phyloP scores from a whole-genome alignment of 352 stramenopile species.

The Phytopythium oedochilum region DNA sequence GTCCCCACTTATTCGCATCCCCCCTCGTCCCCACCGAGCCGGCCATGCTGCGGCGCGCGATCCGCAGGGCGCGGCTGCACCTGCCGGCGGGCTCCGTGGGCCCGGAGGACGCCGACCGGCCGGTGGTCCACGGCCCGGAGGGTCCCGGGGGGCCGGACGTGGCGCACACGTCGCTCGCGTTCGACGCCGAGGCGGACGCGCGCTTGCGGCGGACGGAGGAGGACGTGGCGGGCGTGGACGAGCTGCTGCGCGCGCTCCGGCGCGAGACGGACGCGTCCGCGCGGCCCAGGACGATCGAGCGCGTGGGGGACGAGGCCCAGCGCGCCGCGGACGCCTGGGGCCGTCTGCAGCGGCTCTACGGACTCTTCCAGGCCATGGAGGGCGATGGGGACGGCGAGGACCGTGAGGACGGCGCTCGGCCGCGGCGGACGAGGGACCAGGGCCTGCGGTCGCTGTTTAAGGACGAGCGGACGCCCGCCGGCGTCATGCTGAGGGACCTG shows the following conservation, averaged over 20 bases:
- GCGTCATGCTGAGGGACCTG: constrained; percentile 50
- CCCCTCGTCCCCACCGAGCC: too few species aligned
- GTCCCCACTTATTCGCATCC: too few species aligned
- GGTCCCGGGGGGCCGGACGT: constrained; percentile 24
- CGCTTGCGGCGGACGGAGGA: constrained; percentile 19
- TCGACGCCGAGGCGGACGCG: constrained; percentile 22
- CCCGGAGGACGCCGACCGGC: constrained; percentile 40
- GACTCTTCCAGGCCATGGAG: constrained; percentile 44
- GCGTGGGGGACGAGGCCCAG: constrained; percentile 38
- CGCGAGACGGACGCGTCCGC: background rate
- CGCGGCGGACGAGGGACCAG: constrained; percentile 22
- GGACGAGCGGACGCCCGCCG: constrained; percentile 22
- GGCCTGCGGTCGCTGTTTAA: constrained; percentile 46
- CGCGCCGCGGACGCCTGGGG: constrained; percentile 48
- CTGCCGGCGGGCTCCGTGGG: constrained; percentile 51
- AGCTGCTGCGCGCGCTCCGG: constrained; percentile 8
- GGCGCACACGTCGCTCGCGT: constrained; percentile 31
- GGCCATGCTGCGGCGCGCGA: constrained; percentile 63
- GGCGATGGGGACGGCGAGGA: constrained; percentile 20
- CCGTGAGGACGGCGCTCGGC: background rate
- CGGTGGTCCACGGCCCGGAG: constrained; percentile 10
- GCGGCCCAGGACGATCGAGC: constrained; percentile 20
- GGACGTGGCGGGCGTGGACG: constrained; percentile 22
- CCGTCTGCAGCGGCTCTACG: constrained; percentile 54
- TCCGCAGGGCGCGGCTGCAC: constrained; percentile 50